Conservation (phyloP, 441 rosid species). For the Pelargonium exstipulatum region DNA sequence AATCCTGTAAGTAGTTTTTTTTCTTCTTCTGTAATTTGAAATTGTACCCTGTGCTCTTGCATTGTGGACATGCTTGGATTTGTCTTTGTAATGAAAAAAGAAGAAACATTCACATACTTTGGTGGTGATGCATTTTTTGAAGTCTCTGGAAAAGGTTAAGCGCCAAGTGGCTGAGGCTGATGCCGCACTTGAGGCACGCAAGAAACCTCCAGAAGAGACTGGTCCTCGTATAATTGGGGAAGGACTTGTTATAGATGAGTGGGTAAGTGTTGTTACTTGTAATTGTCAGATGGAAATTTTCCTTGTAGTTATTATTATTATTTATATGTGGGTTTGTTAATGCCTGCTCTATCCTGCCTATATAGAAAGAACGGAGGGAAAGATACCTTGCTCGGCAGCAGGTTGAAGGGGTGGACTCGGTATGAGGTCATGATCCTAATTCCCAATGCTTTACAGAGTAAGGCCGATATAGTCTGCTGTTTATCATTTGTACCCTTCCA, state of each 20-base stretch:
- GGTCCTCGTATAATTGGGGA: conserved; percentile 63
- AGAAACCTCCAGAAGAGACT: conserved; percentile 34
- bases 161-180: conserved; percentile 37
- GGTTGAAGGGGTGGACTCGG: conserved; percentile 52
- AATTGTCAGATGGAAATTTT: neutral
- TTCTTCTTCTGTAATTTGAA: neutral
- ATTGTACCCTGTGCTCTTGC: neutral
- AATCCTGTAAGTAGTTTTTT: conserved; percentile 42
- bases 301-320: neutral
- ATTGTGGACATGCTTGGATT: conserved; percentile 1
- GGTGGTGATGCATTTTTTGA: neutral
- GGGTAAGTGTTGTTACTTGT: conserved; percentile 39
- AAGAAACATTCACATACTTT: neutral
- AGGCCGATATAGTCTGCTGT: conserved; percentile 16
- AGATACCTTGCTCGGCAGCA: conserved; percentile 58
- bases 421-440: conserved; percentile 6
- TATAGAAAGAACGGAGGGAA: conserved; percentile 50
- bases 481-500: conserved; percentile 9
- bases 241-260: conserved; percentile 78
- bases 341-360: neutral
- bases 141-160: conserved; percentile 37
- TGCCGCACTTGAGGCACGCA: conserved; percentile 30
- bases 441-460: neutral
- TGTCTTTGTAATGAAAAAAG: neutral
- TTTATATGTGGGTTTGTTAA: neutral